phyloP scores from a whole-genome alignment of 2,329 filamentous ascomycete genomes.

The Blastomyces parvus region DNA sequence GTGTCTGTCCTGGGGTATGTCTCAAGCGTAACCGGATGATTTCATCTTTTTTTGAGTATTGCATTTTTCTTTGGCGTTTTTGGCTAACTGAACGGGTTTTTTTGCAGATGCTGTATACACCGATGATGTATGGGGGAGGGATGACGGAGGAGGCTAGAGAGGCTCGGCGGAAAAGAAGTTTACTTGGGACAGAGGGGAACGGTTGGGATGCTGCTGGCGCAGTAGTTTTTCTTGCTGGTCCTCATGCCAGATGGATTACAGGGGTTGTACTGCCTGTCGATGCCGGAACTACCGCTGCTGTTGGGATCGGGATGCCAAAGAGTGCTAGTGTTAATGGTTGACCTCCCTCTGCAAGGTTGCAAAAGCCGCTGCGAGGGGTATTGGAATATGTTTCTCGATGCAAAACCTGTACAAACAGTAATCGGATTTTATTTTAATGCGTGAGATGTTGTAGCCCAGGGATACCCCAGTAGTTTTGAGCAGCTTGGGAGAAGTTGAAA shows the following conservation, averaged over 20 bases:
- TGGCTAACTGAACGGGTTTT: not conserved
- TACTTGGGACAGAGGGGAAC: constrained; percentile 46
- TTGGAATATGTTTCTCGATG: not conserved
- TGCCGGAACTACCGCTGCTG: constrained; percentile 38
- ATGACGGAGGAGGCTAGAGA: constrained; percentile 44
- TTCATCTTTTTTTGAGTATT: not conserved
- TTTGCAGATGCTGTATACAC: constrained; percentile 42
- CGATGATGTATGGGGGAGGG: constrained; percentile 45
- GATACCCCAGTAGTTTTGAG: not conserved
- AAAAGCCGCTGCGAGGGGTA: not conserved
- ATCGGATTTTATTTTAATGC: not conserved
- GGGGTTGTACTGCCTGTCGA: constrained; percentile 42
- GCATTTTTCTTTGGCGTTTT: not conserved
- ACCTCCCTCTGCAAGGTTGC: not conserved
- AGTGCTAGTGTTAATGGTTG: constrained; percentile 29
- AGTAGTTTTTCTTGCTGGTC: constrained; percentile 44
- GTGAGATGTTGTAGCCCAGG: not conserved
- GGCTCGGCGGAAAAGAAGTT: constrained; percentile 40
- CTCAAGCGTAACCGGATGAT: not conserved
- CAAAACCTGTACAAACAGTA: not conserved
- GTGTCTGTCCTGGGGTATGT: constrained; percentile 42
- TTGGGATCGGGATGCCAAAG: constrained; percentile 35
- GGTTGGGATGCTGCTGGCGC: constrained; percentile 47
- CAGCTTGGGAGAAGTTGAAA: too few species aligned
- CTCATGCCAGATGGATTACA: constrained; percentile 46